These are phyloP conservation scores for Scheffersomyces parashehatae DNA, from an alignment of 1,139 yeast species.

Conservation along the genomic window DNA sequence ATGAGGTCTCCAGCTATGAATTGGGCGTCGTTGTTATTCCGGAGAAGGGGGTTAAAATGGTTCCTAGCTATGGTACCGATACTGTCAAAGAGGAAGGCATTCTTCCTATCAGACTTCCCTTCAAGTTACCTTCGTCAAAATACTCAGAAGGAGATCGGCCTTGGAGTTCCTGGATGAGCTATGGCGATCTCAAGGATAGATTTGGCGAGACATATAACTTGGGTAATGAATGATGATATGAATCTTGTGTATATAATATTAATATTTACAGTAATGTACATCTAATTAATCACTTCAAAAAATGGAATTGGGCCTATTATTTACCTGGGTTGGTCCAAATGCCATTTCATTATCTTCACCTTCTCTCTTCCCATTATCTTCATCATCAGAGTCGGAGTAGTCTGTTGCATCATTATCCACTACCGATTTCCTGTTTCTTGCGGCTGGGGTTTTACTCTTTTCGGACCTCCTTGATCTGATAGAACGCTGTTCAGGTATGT, in stretches of 20 bases:
- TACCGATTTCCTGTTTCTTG: not conserved
- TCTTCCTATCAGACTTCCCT: constrained; percentile 52
- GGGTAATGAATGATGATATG: not conserved
- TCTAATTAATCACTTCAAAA: constrained; percentile 13
- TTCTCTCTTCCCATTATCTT: constrained; percentile 7
- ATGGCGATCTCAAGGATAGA: constrained; percentile 22
- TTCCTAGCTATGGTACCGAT: constrained; percentile 46
- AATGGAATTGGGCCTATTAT: constrained; percentile 35
- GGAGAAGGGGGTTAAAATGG: constrained; percentile 18
- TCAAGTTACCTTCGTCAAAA: constrained; percentile 47
- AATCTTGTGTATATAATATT: not conserved
- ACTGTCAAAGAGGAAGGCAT: constrained; percentile 12
- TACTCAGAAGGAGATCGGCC: constrained; percentile 47
- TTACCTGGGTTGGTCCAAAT: constrained; percentile 40
- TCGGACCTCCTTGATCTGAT: not conserved
- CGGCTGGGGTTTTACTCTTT: not conserved
- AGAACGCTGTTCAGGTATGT: not conserved
- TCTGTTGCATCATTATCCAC: constrained; percentile 23
- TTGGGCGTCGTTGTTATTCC: constrained; percentile 47
- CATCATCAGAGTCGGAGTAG: constrained; percentile 21
- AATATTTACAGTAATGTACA: constrained; percentile 1
- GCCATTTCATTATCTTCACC: constrained; percentile 11
- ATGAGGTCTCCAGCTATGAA: constrained; percentile 49
- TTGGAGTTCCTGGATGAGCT: constrained; percentile 40
- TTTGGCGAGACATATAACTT: constrained; percentile 20